A percentile compares a stretch with the other conserved stretches of the same genome.
Evolutionary conservation across 176 grass and related monocot genomes (phyloP).

Genomic region (Dactylis glomerata): DNA sequence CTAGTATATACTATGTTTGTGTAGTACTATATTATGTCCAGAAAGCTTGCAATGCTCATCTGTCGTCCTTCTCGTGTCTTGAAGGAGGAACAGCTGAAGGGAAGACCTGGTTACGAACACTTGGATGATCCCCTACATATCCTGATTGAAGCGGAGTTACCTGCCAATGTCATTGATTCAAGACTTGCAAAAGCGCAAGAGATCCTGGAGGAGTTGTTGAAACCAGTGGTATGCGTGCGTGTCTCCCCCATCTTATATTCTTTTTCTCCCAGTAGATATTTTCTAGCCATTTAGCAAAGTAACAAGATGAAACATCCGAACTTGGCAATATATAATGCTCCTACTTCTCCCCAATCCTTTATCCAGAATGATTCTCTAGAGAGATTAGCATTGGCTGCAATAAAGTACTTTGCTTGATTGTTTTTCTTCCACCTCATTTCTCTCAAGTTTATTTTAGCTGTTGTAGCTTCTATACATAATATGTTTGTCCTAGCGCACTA

Average conservation of each 20-base stretch:
- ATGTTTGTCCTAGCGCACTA: conserved; percentile 1
- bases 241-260: neutral
- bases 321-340: neutral
- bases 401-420: neutral
- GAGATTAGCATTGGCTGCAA: neutral
- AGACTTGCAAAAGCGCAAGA: conserved; percentile 90
- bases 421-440: neutral
- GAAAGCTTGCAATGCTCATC: conserved; percentile 4
- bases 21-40: neutral
- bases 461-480: neutral
- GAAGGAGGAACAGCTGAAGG: conserved; percentile 94
- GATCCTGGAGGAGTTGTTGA: conserved; percentile 91
- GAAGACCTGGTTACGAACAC: conserved; percentile 88
- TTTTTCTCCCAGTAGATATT: neutral
- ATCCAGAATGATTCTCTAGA: neutral
- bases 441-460: neutral
- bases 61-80: conserved; percentile 35
- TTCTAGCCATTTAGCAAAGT: neutral
- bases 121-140: conserved; percentile 93
- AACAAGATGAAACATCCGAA: conserved; percentile 4
- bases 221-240: conserved; percentile 71
- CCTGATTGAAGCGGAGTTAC: conserved; percentile 94
- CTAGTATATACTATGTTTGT: neutral
- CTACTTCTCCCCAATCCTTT: neutral
- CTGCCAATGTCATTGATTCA: conserved; percentile 75